phyloP scores from a whole-genome alignment of 805 yeast species.

The Wickerhamomyces chaumierensis region DNA sequence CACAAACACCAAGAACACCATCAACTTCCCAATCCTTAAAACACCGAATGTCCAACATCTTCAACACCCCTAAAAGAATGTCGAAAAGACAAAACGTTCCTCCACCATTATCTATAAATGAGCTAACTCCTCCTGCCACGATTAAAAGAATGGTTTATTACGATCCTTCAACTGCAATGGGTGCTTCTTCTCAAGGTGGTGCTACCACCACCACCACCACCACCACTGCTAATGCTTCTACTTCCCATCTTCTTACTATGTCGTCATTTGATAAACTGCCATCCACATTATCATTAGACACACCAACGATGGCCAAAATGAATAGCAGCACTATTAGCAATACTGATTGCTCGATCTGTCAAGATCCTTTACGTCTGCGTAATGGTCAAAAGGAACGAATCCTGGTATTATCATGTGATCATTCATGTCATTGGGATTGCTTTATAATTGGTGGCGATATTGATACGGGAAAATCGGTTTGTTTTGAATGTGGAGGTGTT shows the following conservation, averaged over 20 bases:
- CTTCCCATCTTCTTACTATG: no score
- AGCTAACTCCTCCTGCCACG: constrained; percentile 15
- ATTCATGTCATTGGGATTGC: constrained; percentile 34
- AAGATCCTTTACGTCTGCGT: constrained; percentile 27
- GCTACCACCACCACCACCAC: no score
- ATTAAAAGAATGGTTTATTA: constrained; percentile 2
- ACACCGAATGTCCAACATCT: constrained; percentile 1
- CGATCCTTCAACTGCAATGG: background rate
- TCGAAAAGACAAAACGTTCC: constrained; percentile 14
- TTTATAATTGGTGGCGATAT: constrained; percentile 21
- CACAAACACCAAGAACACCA: constrained; percentile 1
- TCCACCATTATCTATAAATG: constrained; percentile 12
- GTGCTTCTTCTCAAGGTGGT: background rate
- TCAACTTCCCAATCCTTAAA: constrained; percentile 1
- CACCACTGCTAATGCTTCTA: no score
- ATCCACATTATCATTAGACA: constrained; percentile 3
- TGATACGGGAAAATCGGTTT: constrained; percentile 9
- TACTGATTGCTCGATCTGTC: constrained; percentile 30
- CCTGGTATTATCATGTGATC: constrained; percentile 30
- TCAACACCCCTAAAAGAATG: constrained; percentile 10
- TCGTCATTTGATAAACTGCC: background rate
- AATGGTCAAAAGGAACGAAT: constrained; percentile 30
- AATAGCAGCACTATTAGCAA: background rate
- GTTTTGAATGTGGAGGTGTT: constrained; percentile 17
- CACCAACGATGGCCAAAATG: background rate